Base-by-base conservation (phyloP, 805 yeast genomes). In the Barnettozyma pratensis region DNA sequence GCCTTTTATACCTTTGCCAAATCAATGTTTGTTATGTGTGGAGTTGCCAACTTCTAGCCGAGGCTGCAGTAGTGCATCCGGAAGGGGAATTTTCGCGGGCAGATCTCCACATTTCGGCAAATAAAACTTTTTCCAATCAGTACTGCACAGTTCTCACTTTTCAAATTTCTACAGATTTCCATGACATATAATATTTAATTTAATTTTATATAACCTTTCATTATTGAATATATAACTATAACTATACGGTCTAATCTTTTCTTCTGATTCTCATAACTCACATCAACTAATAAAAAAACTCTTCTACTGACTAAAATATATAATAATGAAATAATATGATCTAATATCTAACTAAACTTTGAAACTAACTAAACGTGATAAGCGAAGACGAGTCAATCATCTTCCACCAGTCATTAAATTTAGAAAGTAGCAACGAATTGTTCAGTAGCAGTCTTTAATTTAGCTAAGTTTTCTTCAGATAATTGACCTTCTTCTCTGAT, bases 381-480 rank as follows among this genome's bases (percentile, higher is more conserved):
- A 3, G 19, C 19, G 19, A 19, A 31, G 34, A 31, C 34, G 34
- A 31, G 11, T 31, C 34, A 31, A 31, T 31, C 34, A 31, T 11
- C 34, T 31, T 11, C 40, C 39, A 41, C 42, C 31, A 40, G 48
- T 35, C 14, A 31, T 14, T 11, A 31, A 36, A 42, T 59, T 78
- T 79, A 80, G 79, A 91, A 92, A 69, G 97, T 82, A 69, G 96
- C 85, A 71, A 85, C 83, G 75, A 94, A 94, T 66, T 91, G 77
- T 79, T 88, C 92, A 65, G 98, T 87, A 66, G 90, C 95, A 69
- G 85, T 60, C 83, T 85, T 91, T 77, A 94, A 85, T 75, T 84
- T 79, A 54, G 77, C 94, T 73, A 95, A 81, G 69, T 79, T 75
- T 68, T 90, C 97, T 70, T 87, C 80, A 63, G 96, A 76, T 67